phyloP scores from a whole-genome alignment of 1,139 yeast species.

The Yamadazyma membranifaciens region DNA sequence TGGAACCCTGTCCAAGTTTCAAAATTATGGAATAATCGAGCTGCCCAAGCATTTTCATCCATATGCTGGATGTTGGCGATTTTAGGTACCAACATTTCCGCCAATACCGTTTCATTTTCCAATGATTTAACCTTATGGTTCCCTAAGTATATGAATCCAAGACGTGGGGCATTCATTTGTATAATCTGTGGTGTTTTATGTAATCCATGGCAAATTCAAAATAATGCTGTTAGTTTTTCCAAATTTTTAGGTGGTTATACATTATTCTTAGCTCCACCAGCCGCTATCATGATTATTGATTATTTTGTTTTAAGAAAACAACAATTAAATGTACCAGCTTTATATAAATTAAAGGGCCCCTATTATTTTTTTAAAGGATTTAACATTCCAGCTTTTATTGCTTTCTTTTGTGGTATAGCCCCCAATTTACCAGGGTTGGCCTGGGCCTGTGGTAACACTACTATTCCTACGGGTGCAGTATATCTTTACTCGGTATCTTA shows the following conservation, averaged over 20 bases:
- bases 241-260: constrained; percentile 14
- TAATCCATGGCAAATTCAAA: constrained; percentile 15
- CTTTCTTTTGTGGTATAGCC: constrained; percentile 12
- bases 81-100: constrained; percentile 21
- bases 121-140: constrained; percentile 30
- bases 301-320: constrained; percentile 11
- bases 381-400: constrained; percentile 14
- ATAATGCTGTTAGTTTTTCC: constrained; percentile 13
- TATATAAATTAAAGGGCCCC: constrained; percentile 10
- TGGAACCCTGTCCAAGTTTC: constrained; percentile 37
- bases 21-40: constrained; percentile 25
- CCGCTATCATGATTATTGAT: constrained; percentile 13
- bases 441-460: constrained; percentile 8
- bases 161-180: constrained; percentile 48
- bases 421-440: constrained; percentile 15
- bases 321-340: constrained; percentile 10
- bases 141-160: constrained; percentile 38
- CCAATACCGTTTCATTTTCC: constrained; percentile 25
- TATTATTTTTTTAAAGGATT: constrained; percentile 12
- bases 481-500: constrained; percentile 12
- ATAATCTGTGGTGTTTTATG: constrained; percentile 31
- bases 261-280: constrained; percentile 13
- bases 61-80: constrained; percentile 33
- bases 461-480: constrained; percentile 12
- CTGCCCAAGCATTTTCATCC: constrained; percentile 33